Base-by-base conservation (phyloP, 495 filamentous ascomycete species). In the Xylaria sp. region DNA sequence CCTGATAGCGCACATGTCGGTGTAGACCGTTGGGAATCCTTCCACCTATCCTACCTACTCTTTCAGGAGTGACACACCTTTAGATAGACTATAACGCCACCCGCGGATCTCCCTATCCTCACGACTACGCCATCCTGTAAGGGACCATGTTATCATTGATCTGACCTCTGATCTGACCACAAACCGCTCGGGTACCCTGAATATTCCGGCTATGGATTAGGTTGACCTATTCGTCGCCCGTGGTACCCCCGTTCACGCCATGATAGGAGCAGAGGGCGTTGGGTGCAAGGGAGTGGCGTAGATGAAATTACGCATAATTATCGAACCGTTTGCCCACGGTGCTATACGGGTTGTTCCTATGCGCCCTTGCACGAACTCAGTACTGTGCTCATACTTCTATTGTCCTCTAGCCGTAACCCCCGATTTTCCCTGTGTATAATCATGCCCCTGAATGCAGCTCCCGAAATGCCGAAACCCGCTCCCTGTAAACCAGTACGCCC, bases 401-500 rank as follows among this genome's bases (percentile, higher is more conserved):
- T 24, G 31, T n/a, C 29, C n/a, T 53, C 40, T 44, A n/a, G 5
- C 65, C 40, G 24, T 58, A 58, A 26, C 33, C 24, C 50, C 17
- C 31, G 35, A 67, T 57, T 55, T 40, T 17, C 37, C 37, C 26
- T 15, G 43, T 66, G 2, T 52, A 67, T 48, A 67, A 46, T 15
- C 44, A 6, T 55, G 41, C 67, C 67, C 40, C 3, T 31, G 26
- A 61, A 40, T 44, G 21, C 17, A 53, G 21, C 66, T 14, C 31
- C 12, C 33, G 15, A 35, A 50, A 62, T 62, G 44, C 19, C 44
- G 31, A 37, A 71, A 37, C 35, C 37, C 61, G 61, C 61, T 71
- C 41, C 61, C 69, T 43, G 50, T 29, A 11, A 53, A n/a, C 41
- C 58, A 33, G 55, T 35, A 43, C 43, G 21, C 35, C 61, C 21